Evolutionary conservation across 2,329 filamentous ascomycete species (phyloP), one percentile per base, ranked within the genome.

Genomic region (Alternaria hordeiaustralica): DNA sequence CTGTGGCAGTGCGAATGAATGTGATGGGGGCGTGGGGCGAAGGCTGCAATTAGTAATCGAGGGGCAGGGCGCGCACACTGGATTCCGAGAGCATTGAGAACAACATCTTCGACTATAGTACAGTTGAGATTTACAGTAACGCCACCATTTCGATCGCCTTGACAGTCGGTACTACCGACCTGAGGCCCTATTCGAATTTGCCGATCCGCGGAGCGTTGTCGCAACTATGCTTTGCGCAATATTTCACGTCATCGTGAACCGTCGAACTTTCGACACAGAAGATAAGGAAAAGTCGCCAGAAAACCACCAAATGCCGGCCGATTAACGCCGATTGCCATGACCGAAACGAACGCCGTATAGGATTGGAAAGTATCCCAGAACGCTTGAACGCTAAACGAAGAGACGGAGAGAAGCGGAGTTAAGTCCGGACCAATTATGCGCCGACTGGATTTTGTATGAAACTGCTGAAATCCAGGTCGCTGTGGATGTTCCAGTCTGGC

Each of bases 391-490:
- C 76, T 74, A 70, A 66, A 77, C 56, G 65, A 70, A 70, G 63
- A 65, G 55, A 63, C 50, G 66, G 71, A 64, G 51, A 60, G 68
- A 67, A 56, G 67, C 70, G 60, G 63, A 66, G 61, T 67, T 46
- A 53, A 59, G 43, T 44, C 58, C 58, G 64, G 56, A 50, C 66
- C 60, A 67, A 68, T 75, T 60, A 79, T 60, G 74, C 75, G 51
- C 71, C 72, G 11, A 77, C 71, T 33, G 74, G 75, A 64, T 78
- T 78, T 58, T 78, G 69, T 64, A 80, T 75, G 69, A 79, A 80
- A 54, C 64, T 77, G 67, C 62, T 78, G 64, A 80, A 79, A 46
- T 80, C 78, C 56, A 80, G 51, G 28, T 80, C 78, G 56, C 59
- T 74, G 20, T 72, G 67, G 26, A 70, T 73, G 55, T 76, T 78